Evolutionary conservation across 2,329 filamentous ascomycete genomes (phyloP).

Genomic region (Colletotrichum paranaense): DNA sequence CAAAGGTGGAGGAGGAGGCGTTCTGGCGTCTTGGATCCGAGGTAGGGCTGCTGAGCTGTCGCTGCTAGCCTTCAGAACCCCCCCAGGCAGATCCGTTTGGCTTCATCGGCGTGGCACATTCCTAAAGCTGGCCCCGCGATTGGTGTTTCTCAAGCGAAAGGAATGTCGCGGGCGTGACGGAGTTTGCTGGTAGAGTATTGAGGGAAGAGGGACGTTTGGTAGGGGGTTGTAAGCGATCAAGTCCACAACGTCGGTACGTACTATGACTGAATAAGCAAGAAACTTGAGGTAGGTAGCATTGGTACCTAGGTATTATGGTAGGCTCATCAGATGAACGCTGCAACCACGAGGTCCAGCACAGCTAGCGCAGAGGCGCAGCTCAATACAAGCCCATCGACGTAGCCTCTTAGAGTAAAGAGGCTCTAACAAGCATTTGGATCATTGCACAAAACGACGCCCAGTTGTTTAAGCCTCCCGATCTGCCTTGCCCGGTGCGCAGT

Average conservation of each 20-base stretch:
- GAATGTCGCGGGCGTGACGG: conserved; percentile 4
- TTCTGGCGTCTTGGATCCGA: not conserved
- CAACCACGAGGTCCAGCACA: not conserved
- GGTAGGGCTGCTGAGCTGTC: conserved; percentile 9
- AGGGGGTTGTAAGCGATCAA: not conserved
- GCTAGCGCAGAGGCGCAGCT: conserved; percentile 28
- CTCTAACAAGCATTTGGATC: not conserved
- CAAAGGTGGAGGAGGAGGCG: not conserved
- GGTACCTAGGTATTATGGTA: not conserved
- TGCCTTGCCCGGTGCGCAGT: conserved; percentile 7
- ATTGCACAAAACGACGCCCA: not conserved
- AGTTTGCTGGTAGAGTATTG: not conserved
- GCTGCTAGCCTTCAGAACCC: not conserved
- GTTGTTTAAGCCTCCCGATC: conserved; percentile 1
- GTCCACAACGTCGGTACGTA: conserved; percentile 1
- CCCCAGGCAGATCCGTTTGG: conserved; percentile 13
- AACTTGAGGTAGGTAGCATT: not conserved
- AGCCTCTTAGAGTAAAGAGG: not conserved
- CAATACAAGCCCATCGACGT: not conserved
- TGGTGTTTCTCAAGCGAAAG: conserved; percentile 17
- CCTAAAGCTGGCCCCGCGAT: conserved; percentile 11
- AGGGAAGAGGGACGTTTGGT: not conserved
- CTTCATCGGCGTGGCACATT: conserved; percentile 26
- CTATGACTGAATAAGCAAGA: not conserved
- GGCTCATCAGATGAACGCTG: conserved; percentile 1